Evolutionary conservation across 2,329 filamentous ascomycete genomes (phyloP), one percentile per base, ranked within the genome.

Genomic region (Parasarocladium wereldwijsianum): DNA sequence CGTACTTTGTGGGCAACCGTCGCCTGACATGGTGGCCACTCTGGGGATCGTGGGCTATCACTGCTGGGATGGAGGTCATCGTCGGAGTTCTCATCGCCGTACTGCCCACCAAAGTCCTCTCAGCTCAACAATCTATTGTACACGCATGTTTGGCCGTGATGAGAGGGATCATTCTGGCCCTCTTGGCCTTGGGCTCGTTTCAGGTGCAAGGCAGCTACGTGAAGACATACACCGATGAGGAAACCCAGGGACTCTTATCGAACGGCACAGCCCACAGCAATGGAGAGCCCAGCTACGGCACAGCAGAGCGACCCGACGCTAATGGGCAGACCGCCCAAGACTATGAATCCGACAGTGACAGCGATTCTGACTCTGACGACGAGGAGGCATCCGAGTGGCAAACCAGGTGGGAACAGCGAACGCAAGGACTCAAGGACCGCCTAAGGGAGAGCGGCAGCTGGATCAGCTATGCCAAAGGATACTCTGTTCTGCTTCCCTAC

Each of bases 361-460:
- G 55, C 8, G 43, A 51, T 9, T 47, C 37, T 31, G 54, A 51
- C 30, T 52, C 13, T n/a, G 17, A 20, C 4, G 50, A 46, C 11
- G 50, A 57, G 1, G 70, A 77, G 41, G 70, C 52, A 43, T n/a
- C n/a, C n/a, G n/a, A n/a, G n/a, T n/a, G n/a, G n/a, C n/a, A n/a
- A n/a, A n/a, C n/a, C n/a, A 64, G 46, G 24, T 76, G 57, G 63
- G 65, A 62, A 17, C 9, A 11, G 45, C 64, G 54, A 34, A 60
- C 51, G 27, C 57, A 67, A 43, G 59, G 66, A 23, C 76, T 70
- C 58, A 59, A 72, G 37, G 76, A 82, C 50, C 69, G 76, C 3
- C 61, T 85, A n/a, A 64, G 76, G 45, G 70, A 78, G 38, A 70
- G 78, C 34, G 81, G 81, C 2, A 82, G 74, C 38, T 87, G 79